phyloP scores from a whole-genome alignment of 2,329 filamentous ascomycete genomes.

The Lecanoromycetidae sp. region DNA sequence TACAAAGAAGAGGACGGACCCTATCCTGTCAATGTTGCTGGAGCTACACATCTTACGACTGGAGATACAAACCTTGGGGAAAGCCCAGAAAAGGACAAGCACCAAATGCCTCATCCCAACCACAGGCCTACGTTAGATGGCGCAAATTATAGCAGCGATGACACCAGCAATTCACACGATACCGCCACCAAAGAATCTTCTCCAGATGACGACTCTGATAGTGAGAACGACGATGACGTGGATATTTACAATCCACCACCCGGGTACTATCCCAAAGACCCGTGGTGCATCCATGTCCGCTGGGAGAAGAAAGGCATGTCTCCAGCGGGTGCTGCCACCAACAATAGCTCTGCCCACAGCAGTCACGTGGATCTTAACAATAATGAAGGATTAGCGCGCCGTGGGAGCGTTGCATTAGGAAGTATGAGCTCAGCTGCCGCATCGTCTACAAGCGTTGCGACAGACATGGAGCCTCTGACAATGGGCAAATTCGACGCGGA shows the following conservation, averaged over 20 bases:
- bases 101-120: neutral
- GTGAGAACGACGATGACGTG: slow-evolving; percentile 23
- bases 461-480: slow-evolving; percentile 13
- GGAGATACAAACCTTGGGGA: slow-evolving; percentile 13
- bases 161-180: slow-evolving; percentile 4
- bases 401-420: slow-evolving; percentile 26
- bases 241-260: slow-evolving; percentile 34
- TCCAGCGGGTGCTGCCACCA: slow-evolving; percentile 35
- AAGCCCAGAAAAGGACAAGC: slow-evolving; percentile 16
- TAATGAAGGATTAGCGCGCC: slow-evolving; percentile 29
- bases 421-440: slow-evolving; percentile 22
- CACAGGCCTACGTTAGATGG: neutral
- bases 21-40: slow-evolving; percentile 17
- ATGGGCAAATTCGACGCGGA: slow-evolving; percentile 40
- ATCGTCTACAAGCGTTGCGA: slow-evolving; percentile 22
- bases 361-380: slow-evolving; percentile 26
- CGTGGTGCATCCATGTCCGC: slow-evolving; percentile 86
- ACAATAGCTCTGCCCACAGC: slow-evolving; percentile 39
- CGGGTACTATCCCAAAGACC: slow-evolving; percentile 75
- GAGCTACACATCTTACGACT: slow-evolving; percentile 13
- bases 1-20: slow-evolving; percentile 18
- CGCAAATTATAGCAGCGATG: slow-evolving; percentile 22
- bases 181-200: neutral
- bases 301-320: slow-evolving; percentile 73
- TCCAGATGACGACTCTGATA: slow-evolving; percentile 7